Base-by-base conservation (phyloP, 441 rosid genomes). In the Metrosideros polymorpha region DNA sequence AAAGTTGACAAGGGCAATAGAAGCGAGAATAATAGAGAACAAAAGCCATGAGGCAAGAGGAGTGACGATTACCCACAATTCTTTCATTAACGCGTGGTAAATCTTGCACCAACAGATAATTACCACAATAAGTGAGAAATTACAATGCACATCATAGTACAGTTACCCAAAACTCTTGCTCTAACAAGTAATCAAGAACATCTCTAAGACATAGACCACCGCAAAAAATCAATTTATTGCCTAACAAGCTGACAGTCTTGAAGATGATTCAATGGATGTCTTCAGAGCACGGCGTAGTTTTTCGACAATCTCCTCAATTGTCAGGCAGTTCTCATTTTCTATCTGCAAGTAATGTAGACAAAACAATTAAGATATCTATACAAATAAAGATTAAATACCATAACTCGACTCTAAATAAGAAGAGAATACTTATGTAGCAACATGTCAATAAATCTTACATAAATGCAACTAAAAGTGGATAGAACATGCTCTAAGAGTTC, bases 61-160 rank as follows among this genome's bases (percentile, higher is more conserved):
- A 63, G 43, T 18, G 43, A 18, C 76, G 22, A 22, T 71, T 22
- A 0, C 3, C 47, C 9, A 22, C n/a, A 39, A 39, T 71, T 71
- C n/a, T 71, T 39, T 47, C 9, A 39, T 0, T 71, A 39, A 71
- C 79, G 25, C 0, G 15, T 22, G 49, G 0, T 71, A 19, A 35
- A 66, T 66, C 77, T 66, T 39, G 17, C 47, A 6, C 4, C 39
- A 35, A 71, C n/a, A 22, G 17, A 71, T 71, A 35, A 39, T 66
- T 39, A 71, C 49, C 47, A 22, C 17, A 71, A 6, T 39, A 42
- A 39, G 49, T 22, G 39, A 71, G 79, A 71, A 22, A 43, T 22
- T 71, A 39, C 17, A 39, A 71, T 24, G 9, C 79, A 39, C 79
- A 22, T 71, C 10, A 39, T 39, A 10, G n/a, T 39, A 39, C n/a